Percentiles rank a stretch among this genome's conserved stretches.
These are phyloP conservation scores for Salix exigua DNA, from an alignment of 345 rosid genomes.

Conservation along the genomic window DNA sequence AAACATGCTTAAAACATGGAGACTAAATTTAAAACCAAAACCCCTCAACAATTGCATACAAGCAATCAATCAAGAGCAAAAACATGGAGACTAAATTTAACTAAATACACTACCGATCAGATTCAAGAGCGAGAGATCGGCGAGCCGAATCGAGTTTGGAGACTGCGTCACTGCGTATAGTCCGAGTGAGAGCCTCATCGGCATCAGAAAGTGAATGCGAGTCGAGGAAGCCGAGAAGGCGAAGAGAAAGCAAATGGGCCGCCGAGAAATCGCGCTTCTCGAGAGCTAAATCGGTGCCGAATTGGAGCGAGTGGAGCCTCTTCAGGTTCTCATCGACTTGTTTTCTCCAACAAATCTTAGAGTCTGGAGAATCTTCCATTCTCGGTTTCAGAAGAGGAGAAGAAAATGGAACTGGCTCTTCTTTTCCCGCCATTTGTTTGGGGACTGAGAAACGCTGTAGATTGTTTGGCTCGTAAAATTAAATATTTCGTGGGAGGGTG, in stretches of 20 bases:
- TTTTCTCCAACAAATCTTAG: conserved; percentile 46
- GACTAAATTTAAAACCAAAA: background rate
- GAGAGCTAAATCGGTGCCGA: conserved; percentile 69
- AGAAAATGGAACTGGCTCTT: background rate
- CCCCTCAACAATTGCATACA: background rate
- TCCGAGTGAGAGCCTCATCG: conserved; percentile 56
- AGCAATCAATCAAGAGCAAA: background rate
- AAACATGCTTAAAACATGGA: too few species aligned
- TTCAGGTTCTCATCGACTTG: conserved; percentile 70
- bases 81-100: background rate
- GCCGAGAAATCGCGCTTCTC: conserved; percentile 67
- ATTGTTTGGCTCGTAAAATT: too few species aligned
- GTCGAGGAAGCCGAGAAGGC: conserved; percentile 87
- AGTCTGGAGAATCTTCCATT: conserved; percentile 13
- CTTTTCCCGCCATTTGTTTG: conserved; percentile 50
- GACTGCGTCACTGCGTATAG: conserved; percentile 62
- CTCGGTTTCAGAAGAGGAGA: background rate
- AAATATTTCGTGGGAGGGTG: too few species aligned
- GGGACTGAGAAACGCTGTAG: too few species aligned
- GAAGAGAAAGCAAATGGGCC: conserved; percentile 68
- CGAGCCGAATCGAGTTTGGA: conserved; percentile 61
- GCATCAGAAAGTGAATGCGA: conserved; percentile 52
- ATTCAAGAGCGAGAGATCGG: conserved; percentile 55
- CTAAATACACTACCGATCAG: conserved; percentile 57
- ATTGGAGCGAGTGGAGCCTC: conserved; percentile 78